Evolutionary conservation across 306 rosid species (phyloP), one percentile per base, ranked within the genome.

Genomic region (Malus sieversii): DNA sequence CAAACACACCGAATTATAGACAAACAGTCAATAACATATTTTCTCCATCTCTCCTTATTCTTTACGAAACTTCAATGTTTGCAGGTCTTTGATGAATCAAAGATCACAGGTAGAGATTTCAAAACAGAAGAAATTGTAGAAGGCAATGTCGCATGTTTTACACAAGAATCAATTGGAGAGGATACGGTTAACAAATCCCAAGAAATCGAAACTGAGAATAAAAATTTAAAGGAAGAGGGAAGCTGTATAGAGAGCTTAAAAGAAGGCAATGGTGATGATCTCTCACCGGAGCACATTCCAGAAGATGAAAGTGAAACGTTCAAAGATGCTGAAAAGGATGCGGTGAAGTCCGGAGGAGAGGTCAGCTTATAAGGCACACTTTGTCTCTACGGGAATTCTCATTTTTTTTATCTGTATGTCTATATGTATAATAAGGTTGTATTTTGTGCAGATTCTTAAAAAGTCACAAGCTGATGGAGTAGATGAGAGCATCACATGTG

Each of bases 401-500:
- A 27, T 46, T 46, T 74, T 55, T 16, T 63, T 38, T 40, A 13
- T 40, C 3, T 32, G 57, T 46, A 57, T 25, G 73, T 23, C 5
- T 8, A 44, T 48, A 30, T 55, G 8, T 25, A 27, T 22, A 15
- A 19, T 13, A 22, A 67, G 9, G 18, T 33, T 8, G 66, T 60
- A 46, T 65, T n/a, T 81, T 57, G 7, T 75, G 72, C 83, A 80
- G 82, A 74, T 61, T 69, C 58, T 40, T 22, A 77, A 83, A 42
- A 68, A 64, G 55, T 32, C 68, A 35, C 75, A 77, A 67, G 55
- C 45, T 10, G 20, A 23, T 38, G 78, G 32, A 72, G 75, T 51
- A 82, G 68, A 55, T 59, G 75, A 83, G 58, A 57, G 32, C 66
- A 75, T 40, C 71, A 46, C 27, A 75, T 33, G 33, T 6, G 75